These are phyloP conservation scores for Exophiala oligosperma DNA, from an alignment of 2,329 filamentous ascomycete genomes.

Conservation along the genomic window DNA sequence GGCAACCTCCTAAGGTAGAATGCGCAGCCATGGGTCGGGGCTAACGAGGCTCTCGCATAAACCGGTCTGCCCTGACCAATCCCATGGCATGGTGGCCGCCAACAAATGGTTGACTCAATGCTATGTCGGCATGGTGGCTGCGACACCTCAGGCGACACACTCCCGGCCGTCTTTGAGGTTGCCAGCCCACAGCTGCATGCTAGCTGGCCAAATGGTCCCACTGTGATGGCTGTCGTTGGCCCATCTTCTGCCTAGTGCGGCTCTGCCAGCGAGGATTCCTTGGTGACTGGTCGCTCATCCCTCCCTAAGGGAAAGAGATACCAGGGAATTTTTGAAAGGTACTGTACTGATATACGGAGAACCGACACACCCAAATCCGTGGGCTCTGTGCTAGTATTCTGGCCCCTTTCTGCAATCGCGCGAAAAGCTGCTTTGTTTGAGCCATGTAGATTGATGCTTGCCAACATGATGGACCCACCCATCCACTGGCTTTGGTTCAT, in stretches of 20 bases:
- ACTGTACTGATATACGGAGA: not conserved
- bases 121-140: not conserved
- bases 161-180: not conserved
- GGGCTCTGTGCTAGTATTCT: not conserved
- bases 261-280: not conserved
- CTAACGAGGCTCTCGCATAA: not conserved
- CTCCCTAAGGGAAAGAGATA: not conserved
- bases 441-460: not conserved
- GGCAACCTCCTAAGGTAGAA: slow-evolving; percentile 1
- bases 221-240: not conserved
- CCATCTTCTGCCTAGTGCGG: not conserved
- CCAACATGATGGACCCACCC: slow-evolving; percentile 3
- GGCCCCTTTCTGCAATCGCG: slow-evolving; percentile 10
- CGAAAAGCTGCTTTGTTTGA: slow-evolving; percentile 9
- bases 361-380: not conserved
- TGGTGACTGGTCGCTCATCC: not conserved
- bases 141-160: not conserved
- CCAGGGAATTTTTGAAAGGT: not conserved
- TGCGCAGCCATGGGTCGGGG: not conserved
- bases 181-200: not conserved
- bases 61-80: slow-evolving; percentile 3
- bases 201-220: not conserved
- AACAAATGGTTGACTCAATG: not conserved
- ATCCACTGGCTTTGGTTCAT: slow-evolving; percentile 1
- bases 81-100: not conserved